Base-by-base conservation (phyloP, 1,284 basidiomycete genomes). In the Fistulina hepatica region DNA sequence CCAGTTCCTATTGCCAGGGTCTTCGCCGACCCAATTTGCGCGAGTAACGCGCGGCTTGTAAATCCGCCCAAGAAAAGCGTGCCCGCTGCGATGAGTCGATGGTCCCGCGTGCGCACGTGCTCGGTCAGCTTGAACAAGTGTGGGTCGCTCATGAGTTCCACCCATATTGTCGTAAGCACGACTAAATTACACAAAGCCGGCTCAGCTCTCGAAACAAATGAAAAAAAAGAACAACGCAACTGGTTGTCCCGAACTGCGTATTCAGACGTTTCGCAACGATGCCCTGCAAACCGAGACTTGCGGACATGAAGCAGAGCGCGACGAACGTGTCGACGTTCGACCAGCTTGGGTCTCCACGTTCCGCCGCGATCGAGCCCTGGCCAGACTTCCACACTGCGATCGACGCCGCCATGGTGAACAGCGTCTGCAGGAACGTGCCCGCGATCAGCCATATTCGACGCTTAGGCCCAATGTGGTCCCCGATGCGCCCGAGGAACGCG, bases 91-190 rank as follows among this genome's bases (percentile, higher is more conserved):
- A 83, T 61, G 35, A 78, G 46, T 47, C 78, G 76, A 56, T 86
- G 76, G 52, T 91, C 86, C 19, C 86, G 74, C 2, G 76, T 65
- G 19, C 57, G 59, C 40, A 80, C 64, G 39, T 64, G 58, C 23
- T 64, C 56, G 26, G 64, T 63, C 31, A 73, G 33, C 23, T 55
- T 58, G 63, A 78, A 81, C 8, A 91, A 66, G 28, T 72, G 60
- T 0, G 86, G 84, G 53, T 89, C 84, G 33, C 77, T 74, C 64
- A 84, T 69, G 37, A 91, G 72, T 56, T 91, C 84, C 42, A 86
- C 81, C 85, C 85, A 91, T 13, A 85, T 74, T 5, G 83, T 85
- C 6, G 82, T 88, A 13, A 85, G 63, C 33, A 77, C 74, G 39
- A 78, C 76, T 73, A 42, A n/a, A n/a, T n/a, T n/a, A n/a, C n/a